phyloP scores from a whole-genome alignment of 805 yeast genomes.

The Scheffersomyces lignosus region DNA sequence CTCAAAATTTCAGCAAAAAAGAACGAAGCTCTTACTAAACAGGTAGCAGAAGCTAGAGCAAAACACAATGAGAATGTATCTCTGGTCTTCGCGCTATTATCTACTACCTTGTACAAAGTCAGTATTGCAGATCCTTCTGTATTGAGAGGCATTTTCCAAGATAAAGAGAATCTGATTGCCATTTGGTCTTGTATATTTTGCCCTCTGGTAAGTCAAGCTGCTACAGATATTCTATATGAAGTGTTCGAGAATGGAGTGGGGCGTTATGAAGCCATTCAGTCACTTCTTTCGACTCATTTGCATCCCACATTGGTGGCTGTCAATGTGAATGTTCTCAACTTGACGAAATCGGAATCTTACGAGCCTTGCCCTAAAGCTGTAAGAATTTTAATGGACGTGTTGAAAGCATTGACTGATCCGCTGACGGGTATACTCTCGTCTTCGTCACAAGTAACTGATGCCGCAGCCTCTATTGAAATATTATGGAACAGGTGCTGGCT shows the following conservation, averaged over 20 bases:
- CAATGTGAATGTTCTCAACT: conserved; percentile 42
- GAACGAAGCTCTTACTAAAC: conserved; percentile 15
- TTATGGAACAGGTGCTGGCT: conserved; percentile 78
- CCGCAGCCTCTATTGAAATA: conserved; percentile 19
- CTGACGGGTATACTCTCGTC: conserved; percentile 52
- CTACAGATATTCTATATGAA: conserved; percentile 71
- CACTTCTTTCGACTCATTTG: conserved; percentile 47
- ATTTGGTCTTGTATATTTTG: conserved; percentile 77
- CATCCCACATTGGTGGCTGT: conserved; percentile 49
- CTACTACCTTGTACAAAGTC: conserved; percentile 28
- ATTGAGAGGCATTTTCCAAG: conserved; percentile 21
- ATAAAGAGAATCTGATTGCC: conserved; percentile 50
- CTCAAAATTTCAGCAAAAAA: conserved; percentile 26
- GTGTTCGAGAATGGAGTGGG: conserved; percentile 70
- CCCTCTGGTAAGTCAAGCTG: conserved; percentile 64
- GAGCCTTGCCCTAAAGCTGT: conserved; percentile 79
- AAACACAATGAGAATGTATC: conserved; percentile 33
- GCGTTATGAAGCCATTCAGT: conserved; percentile 70
- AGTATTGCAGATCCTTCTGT: conserved; percentile 29
- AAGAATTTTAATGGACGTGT: conserved; percentile 71
- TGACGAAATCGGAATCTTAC: conserved; percentile 50
- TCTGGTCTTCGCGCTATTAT: conserved; percentile 18
- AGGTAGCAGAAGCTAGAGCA: conserved; percentile 21
- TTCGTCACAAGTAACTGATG: conserved; percentile 3
- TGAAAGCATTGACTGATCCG: conserved; percentile 64